These are phyloP conservation scores for Cercophora sp. DNA, from an alignment of 495 filamentous ascomycete species.

Conservation along the genomic window DNA sequence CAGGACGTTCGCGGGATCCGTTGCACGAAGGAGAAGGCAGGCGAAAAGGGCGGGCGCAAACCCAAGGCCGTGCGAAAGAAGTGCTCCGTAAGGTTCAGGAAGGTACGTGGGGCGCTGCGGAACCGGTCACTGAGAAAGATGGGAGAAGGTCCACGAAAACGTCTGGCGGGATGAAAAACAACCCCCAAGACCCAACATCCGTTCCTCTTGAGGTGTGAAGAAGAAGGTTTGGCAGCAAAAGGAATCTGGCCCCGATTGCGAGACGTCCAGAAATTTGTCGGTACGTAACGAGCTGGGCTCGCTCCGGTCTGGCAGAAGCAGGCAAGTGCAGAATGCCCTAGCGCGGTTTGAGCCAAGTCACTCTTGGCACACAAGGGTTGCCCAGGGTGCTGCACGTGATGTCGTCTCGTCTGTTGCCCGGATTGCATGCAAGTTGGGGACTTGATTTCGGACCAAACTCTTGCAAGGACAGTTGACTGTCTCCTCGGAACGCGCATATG, in stretches of 20 bases:
- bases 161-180: conserved; percentile 2
- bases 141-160: not conserved
- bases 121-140: not conserved
- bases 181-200: conserved; percentile 13
- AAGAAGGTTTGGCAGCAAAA: conserved; percentile 5
- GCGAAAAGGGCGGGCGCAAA: not conserved
- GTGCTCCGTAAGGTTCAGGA: not conserved
- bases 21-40: not conserved
- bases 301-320: conserved; percentile 1
- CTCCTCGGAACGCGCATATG: too few species aligned
- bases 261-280: conserved; percentile 8
- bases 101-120: not conserved
- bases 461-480: too few species aligned
- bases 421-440: not conserved
- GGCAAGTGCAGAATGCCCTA: conserved; percentile 10
- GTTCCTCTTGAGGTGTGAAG: conserved; percentile 11
- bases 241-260: conserved; percentile 8
- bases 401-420: not conserved
- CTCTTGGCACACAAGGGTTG: conserved; percentile 2
- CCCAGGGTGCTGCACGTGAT: not conserved
- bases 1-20: not conserved
- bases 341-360: conserved; percentile 6
- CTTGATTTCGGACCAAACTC: too few species aligned
- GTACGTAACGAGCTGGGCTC: not conserved
- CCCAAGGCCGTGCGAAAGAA: not conserved